Evolutionary conservation across 179 eudicot species (phyloP), one percentile per base, ranked within the genome.

Genomic region (Dionaea muscipula): DNA sequence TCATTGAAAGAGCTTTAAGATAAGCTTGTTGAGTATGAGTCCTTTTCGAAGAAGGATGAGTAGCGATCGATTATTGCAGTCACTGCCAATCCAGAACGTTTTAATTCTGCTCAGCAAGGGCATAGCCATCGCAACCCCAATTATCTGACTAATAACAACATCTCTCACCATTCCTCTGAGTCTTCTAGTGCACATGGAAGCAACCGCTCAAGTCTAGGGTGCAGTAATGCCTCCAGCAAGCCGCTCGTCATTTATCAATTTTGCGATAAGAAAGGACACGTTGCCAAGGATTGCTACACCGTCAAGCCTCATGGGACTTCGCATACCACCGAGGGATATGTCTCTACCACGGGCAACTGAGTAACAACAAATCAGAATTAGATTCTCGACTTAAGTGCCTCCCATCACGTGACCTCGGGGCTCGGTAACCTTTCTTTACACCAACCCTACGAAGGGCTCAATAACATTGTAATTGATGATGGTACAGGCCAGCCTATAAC

Each of bases 401-500:
- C 48, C 3, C 63, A 52, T 8, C 53, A 65, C 17, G 56, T 57
- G 22, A 65, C 48, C 0, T 22, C 35, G 11, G 47, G 51, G 17
- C 27, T 65, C 8, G 21, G n/a, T 17, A 48, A 49, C 4, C 58
- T 57, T 7, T 41, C 59, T 1, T 25, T 58, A 6, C 53, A 65
- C 14, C 14, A 39, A 22, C 53, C 63, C 1, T 65, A 65, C 35
- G 28, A 44, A 14, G 56, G 68, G 9, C 15, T 36, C 1, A 54
- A 65, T 41, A 53, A 65, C 0, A 20, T 65, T 1, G 14, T 65
- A 0, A 51, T 58, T 22, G 63, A 53, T 6, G 61, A 58, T 57
- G 59, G 57, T 8, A 18, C 45, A 0, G 3, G 46, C 0, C 33
- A 46, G 6, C 16, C 51, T 0, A 57, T 65, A 13, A 26, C 56